Evolutionary conservation across 2,329 filamentous ascomycete species (phyloP), one percentile per base, ranked within the genome.

Genomic region (Cytospora piceicola): DNA sequence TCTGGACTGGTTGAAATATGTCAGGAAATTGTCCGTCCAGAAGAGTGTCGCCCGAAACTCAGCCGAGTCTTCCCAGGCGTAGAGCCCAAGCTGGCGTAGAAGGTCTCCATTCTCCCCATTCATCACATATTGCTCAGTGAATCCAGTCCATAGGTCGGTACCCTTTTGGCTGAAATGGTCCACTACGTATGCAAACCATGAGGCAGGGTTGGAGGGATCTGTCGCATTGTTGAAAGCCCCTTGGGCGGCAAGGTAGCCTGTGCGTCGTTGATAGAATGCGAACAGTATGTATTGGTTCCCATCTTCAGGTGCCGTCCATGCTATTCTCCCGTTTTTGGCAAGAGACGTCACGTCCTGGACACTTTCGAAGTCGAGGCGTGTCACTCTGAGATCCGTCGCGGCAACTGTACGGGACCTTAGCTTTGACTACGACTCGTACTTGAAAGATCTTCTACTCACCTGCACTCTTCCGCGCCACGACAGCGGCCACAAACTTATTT

Each of bases 11-110:
- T 63, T 63, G 61, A 63, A 63, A 52, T n/a, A 63, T 12, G 20
- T 7, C 34, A 53, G 27, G n/a, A 63, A 63, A 9, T 52, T n/a
- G 61, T 63, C 61, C 14, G 61, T 63, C 61, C 61, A 63, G 55
- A 58, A 63, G 4, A 63, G 30, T 20, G 61, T 63, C 36, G 61
- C 61, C 22, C 55, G 54, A 15, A 63, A 63, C 17, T 63, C 61
- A 49, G 61, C 61, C 8, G 61, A 63, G 42, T 63, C 61, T 24
- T 63, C 61, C 61, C 61, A 63, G 7, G 61, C 61, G 20, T 63
- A 63, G 30, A 58, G 55, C 20, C 61, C 61, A 12, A 63, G 32
- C 49, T 58, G 54, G 20, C 22, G 42, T 11, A 63, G 30, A 24
- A 63, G 54, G 32, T 63, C 61, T 9, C 61, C 61, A n/a, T 63